Percentiles rank a stretch among this genome's conserved stretches.
phyloP scores from a whole-genome alignment of 768 basidiomycete genomes.

The Neoboletus subvelutipes region DNA sequence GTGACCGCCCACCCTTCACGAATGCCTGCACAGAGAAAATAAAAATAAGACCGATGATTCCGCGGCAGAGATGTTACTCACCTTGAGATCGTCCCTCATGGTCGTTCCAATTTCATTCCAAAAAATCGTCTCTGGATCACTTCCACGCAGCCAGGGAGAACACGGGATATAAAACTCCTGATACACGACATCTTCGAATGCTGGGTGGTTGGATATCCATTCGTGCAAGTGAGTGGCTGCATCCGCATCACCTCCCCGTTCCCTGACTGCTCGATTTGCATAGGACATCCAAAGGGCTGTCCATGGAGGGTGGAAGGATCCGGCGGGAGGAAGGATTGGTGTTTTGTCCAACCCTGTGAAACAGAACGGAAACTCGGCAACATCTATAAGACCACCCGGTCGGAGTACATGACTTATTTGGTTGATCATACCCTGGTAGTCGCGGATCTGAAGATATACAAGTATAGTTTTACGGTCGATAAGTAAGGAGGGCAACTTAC shows the following conservation, averaged over 20 bases:
- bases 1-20: slow-evolving; percentile 61
- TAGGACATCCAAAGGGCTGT: slow-evolving; percentile 62
- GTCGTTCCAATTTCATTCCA: slow-evolving; percentile 43
- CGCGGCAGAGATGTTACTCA: slow-evolving; percentile 24
- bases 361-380: slow-evolving; percentile 69
- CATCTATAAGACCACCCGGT: slow-evolving; percentile 64
- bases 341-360: slow-evolving; percentile 54
- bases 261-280: slow-evolving; percentile 49
- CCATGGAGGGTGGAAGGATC: slow-evolving; percentile 52
- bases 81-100: slow-evolving; percentile 62
- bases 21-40: slow-evolving; percentile 50
- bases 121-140: slow-evolving; percentile 24
- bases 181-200: slow-evolving; percentile 59
- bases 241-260: slow-evolving; percentile 60
- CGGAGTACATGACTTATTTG: slow-evolving; percentile 66
- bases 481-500: slow-evolving; percentile 43
- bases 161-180: slow-evolving; percentile 64
- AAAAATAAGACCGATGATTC: neutral
- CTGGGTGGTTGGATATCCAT: slow-evolving; percentile 55
- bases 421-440: slow-evolving; percentile 62
- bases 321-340: slow-evolving; percentile 42
- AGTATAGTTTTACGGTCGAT: slow-evolving; percentile 16
- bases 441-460: slow-evolving; percentile 52
- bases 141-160: slow-evolving; percentile 45
- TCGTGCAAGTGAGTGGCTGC: slow-evolving; percentile 55